Base-by-base conservation (phyloP, 2,329 filamentous ascomycete genomes). In the Trichoderma sp. region DNA sequence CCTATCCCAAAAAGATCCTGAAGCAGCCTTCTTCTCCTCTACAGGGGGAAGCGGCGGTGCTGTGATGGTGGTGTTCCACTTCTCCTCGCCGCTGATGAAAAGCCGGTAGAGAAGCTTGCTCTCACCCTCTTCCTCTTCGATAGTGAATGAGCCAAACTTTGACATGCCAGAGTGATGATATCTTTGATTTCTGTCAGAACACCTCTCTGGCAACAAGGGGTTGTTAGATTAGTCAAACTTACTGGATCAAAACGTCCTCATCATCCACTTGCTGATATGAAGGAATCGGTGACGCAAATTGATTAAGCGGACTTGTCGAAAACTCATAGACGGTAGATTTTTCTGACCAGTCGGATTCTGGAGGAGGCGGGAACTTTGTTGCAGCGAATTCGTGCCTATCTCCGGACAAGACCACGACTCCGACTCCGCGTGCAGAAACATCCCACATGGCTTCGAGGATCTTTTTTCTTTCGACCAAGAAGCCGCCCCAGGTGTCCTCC, bases 381-480 rank as follows among this genome's bases (percentile, higher is more conserved):
- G 94, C 94, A 2, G 92, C 95, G 77, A 98, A 98, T 78, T 99
- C 95, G 76, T 99, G 95, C n/a, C 95, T 85, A 75, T 99, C 95
- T 1, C 95, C 95, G 17, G 91, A 95, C 12, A 99, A 83, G 13
- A 98, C 83, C 3, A 97, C 85, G 8, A 98, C 89, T 27, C 94
- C 92, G 6, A 91, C 82, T 7, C 92, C 91, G 5, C 87, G 86
- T 1, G 87, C 82, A n/a, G 92, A 90, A 0, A 91, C 89, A 70
- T 92, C 90, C 93, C 95, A 98, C 87, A 97, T 97, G 2, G 92
- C 92, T 77, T 97, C 91, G 15, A 99, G 88, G 29, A 98, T 86
- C 66, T 83, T 84, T 64, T 85, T 87, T 17, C 95, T 89, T 81
- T 99, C 95, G 58, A 84, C 81, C 2, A 97, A 84, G 78, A 97